phyloP scores from a whole-genome alignment of 1,139 yeast species.

The Candida tetrigidarum region DNA sequence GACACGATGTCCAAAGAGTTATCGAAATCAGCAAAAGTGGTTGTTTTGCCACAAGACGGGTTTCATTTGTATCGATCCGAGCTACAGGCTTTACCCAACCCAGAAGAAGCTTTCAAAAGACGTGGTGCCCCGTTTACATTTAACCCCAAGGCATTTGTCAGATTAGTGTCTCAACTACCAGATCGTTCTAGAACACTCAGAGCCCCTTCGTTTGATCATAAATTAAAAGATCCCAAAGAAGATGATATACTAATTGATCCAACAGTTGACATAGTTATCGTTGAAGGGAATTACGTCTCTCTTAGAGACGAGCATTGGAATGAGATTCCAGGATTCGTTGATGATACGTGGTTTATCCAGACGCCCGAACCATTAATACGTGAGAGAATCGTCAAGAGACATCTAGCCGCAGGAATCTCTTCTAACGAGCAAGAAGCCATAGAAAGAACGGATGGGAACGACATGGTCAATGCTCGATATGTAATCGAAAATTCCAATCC shows the following conservation, averaged over 20 bases:
- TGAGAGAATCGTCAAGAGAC: conserved; percentile 69
- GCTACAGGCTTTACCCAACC: conserved; percentile 54
- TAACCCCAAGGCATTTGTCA: conserved; percentile 53
- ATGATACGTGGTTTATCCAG: conserved; percentile 50
- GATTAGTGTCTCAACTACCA: conserved; percentile 26
- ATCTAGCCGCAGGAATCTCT: conserved; percentile 71
- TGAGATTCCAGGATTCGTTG: conserved; percentile 37
- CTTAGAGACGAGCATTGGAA: conserved; percentile 56
- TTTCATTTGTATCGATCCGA: conserved; percentile 70
- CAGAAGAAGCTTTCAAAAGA: conserved; percentile 59
- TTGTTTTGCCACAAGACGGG: conserved; percentile 69
- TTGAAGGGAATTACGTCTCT: conserved; percentile 70
- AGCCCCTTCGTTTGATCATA: conserved; percentile 83
- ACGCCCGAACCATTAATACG: conserved; percentile 52
- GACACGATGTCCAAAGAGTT: conserved; percentile 24
- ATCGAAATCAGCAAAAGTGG: conserved; percentile 22
- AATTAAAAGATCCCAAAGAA: conserved; percentile 64
- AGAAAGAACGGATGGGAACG: conserved; percentile 68
- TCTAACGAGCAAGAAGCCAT: conserved; percentile 59
- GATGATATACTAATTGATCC: conserved; percentile 50
- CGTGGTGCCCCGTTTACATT: conserved; percentile 91
- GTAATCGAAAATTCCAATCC: conserved; percentile 46
- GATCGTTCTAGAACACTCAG: conserved; percentile 24
- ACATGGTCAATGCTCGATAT: conserved; percentile 65
- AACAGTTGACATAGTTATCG: conserved; percentile 51